Percentiles rank a stretch among this genome's conserved stretches.
These are phyloP conservation scores for Citrus reticulata DNA, from an alignment of 345 rosid genomes.

Conservation along the genomic window DNA sequence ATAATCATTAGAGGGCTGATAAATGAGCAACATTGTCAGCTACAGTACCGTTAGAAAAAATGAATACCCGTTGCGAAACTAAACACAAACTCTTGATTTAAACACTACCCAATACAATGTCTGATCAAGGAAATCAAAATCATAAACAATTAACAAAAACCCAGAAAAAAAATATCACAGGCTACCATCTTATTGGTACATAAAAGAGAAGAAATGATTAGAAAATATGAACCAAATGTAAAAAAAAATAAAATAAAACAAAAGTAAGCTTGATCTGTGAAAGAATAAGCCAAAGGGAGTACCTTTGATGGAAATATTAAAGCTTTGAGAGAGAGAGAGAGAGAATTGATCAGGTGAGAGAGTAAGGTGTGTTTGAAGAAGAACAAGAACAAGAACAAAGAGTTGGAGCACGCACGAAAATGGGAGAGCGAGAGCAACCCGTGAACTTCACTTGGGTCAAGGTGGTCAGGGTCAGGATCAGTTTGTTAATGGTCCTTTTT, in stretches of 20 bases:
- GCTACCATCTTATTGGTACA: neutral
- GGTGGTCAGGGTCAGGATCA: neutral
- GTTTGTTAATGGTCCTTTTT: neutral
- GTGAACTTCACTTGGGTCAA: constrained; percentile 5
- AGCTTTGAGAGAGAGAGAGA: constrained; percentile 3
- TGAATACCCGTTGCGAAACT: neutral
- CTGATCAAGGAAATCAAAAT: constrained; percentile 11
- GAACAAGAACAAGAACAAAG: neutral
- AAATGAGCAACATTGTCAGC: constrained; percentile 14
- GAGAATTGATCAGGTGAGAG: neutral
- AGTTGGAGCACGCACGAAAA: constrained; percentile 8
- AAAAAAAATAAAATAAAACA: neutral
- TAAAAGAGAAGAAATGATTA: neutral
- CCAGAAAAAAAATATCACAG: neutral
- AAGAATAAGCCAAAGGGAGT: neutral
- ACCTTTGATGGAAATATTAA: constrained; percentile 28
- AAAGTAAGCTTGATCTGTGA: constrained; percentile 11
- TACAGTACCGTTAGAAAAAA: neutral
- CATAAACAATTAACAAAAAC: neutral
- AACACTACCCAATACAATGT: constrained; percentile 6
- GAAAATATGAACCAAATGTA: neutral
- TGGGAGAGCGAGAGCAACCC: constrained; percentile 14
- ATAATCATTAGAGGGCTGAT: constrained; percentile 5
- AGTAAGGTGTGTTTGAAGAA: neutral
- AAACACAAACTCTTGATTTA: neutral